phyloP scores from a whole-genome alignment of 192 early-diverging fungal genomes.

The Backusella macrospora region DNA sequence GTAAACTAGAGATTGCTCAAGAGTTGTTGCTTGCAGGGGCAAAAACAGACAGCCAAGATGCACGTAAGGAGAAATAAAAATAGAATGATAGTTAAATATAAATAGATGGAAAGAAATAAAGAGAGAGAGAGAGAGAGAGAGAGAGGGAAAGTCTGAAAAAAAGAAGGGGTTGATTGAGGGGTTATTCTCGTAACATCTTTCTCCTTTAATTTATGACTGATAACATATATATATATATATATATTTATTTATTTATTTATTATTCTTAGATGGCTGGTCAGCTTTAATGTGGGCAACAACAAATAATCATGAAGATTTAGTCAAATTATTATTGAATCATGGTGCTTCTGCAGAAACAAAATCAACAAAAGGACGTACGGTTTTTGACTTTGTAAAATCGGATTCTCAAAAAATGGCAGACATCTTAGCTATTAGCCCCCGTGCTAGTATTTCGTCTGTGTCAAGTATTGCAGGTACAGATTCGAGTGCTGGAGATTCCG shows the following conservation, averaged over 20 bases:
- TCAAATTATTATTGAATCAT: slow-evolving; percentile 72
- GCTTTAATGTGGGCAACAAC: slow-evolving; percentile 93
- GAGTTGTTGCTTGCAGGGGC: slow-evolving; percentile 77
- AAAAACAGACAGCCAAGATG: slow-evolving; percentile 74
- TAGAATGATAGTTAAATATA: not conserved
- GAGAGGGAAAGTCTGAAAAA: not conserved
- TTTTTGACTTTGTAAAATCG: slow-evolving; percentile 72
- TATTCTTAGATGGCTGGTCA: slow-evolving; percentile 74
- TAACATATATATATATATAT: too few relatives aligned
- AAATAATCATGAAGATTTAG: slow-evolving; percentile 76
- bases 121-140: not conserved
- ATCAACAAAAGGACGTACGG: slow-evolving; percentile 75
- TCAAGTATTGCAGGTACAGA: slow-evolving; percentile 29
- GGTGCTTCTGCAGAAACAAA: slow-evolving; percentile 73
- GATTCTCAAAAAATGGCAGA: slow-evolving; percentile 58
- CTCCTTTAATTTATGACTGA: slow-evolving; percentile 24
- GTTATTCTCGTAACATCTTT: not conserved
- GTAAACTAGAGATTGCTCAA: slow-evolving; percentile 71
- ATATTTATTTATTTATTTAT: too few relatives aligned
- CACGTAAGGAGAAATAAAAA: slow-evolving; percentile 30
- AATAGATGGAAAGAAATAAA: not conserved
- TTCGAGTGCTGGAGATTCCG: slow-evolving; percentile 31
- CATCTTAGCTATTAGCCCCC: slow-evolving; percentile 43
- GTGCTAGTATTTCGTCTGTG: slow-evolving; percentile 37
- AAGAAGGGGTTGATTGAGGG: not conserved